These are phyloP conservation scores for Articulospora tetracladia DNA, from an alignment of 495 filamentous ascomycete species.

Conservation along the genomic window DNA sequence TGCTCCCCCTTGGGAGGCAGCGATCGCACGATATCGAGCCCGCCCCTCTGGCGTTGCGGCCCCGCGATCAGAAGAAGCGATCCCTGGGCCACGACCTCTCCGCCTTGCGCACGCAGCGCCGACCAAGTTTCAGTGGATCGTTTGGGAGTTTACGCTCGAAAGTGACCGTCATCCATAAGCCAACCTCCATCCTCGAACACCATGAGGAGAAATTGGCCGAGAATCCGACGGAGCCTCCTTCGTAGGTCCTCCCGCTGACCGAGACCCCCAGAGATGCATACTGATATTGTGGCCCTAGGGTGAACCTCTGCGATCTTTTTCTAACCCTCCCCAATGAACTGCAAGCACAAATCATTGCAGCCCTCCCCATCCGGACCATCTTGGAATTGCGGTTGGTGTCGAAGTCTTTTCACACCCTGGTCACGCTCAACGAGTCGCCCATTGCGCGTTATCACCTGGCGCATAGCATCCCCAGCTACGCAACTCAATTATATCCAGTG, in stretches of 20 bases:
- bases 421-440: conserved; percentile 51
- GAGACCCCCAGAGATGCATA: background rate
- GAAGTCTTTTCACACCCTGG: conserved; percentile 46
- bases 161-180: conserved; percentile 20
- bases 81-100: conserved; percentile 26
- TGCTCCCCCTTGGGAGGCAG: conserved; percentile 22
- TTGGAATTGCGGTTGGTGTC: conserved; percentile 49
- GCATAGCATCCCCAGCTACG: conserved; percentile 47
- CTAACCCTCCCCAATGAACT: conserved; percentile 47
- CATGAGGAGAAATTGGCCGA: conserved; percentile 19
- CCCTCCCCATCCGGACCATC: conserved; percentile 48
- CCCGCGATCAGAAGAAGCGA: conserved; percentile 26
- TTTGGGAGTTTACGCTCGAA: conserved; percentile 27
- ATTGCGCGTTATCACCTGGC: conserved; percentile 54
- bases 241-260: conserved; percentile 6
- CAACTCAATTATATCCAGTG: conserved; percentile 46
- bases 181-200: conserved; percentile 18
- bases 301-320: conserved; percentile 43
- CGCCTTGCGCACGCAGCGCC: conserved; percentile 23
- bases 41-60: conserved; percentile 7
- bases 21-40: conserved; percentile 15
- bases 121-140: conserved; percentile 23
- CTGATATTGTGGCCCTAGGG: conserved; percentile 15
- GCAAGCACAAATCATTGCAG: conserved; percentile 51
- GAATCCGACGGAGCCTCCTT: conserved; percentile 12